Evolutionary conservation across 1,139 yeast species (phyloP).

Genomic region (Pichia sp.): DNA sequence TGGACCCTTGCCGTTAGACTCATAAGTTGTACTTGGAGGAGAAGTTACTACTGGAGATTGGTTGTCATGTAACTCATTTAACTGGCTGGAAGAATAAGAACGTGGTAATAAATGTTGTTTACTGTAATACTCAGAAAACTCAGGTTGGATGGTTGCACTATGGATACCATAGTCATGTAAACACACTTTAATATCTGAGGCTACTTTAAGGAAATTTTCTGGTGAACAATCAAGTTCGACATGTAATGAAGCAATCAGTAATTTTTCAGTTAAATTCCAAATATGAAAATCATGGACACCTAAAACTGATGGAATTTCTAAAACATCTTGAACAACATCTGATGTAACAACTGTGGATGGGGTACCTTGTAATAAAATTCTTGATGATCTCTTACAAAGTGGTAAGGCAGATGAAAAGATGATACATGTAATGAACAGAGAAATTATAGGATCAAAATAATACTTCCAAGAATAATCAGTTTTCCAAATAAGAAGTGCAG

Average conservation of each 20-base stretch:
- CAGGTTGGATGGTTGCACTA: conserved; percentile 94
- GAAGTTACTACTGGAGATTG: neutral
- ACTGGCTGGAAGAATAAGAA: conserved; percentile 22
- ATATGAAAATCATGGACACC: conserved; percentile 94
- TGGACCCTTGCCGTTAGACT: neutral
- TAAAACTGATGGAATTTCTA: conserved; percentile 62
- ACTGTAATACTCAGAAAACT: conserved; percentile 39
- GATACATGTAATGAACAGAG: conserved; percentile 77
- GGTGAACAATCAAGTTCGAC: conserved; percentile 63
- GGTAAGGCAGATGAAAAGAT: conserved; percentile 92
- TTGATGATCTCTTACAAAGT: conserved; percentile 76
- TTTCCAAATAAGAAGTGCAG: conserved; percentile 91
- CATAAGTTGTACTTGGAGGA: neutral
- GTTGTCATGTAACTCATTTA: neutral
- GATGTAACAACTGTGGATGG: conserved; percentile 78
- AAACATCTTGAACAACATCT: conserved; percentile 61
- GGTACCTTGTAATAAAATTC: conserved; percentile 86
- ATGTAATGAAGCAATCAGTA: conserved; percentile 84
- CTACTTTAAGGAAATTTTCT: conserved; percentile 63
- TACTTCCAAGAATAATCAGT: conserved; percentile 84
- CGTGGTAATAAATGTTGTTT: conserved; percentile 25
- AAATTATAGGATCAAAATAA: conserved; percentile 80
- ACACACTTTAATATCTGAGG: conserved; percentile 69
- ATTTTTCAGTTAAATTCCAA: conserved; percentile 90
- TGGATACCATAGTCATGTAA: conserved; percentile 83